Base-by-base conservation (phyloP, 2,329 filamentous ascomycete species). In the Sporothrix variecibatus region DNA sequence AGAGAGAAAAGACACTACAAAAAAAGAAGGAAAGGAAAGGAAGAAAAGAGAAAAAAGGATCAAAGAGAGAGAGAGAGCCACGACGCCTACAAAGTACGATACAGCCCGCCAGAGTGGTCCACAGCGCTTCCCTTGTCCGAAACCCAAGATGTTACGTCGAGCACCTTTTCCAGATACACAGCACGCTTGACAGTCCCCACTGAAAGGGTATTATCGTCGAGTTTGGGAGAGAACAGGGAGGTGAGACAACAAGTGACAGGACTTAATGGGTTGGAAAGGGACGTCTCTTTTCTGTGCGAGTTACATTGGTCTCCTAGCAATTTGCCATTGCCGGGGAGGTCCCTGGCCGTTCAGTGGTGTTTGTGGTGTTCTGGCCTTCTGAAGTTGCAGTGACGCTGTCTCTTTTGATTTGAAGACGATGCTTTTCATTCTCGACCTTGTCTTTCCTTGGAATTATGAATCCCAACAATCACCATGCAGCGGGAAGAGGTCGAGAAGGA, bases 61-160 rank as follows among this genome's bases (percentile, higher is more conserved):
- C 11, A 51, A 38, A 56, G 43, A 65, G 53, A 17, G 34, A 71
- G 43, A 20, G 43, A 64, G 20, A 40, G 20, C 23, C 49, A 26
- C n/a, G 38, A 28, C 17, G 65, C 6, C 20, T 46, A 40, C 11
- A 20, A 23, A 72, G 34, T 64, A n/a, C 72, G 26, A 73, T 49
- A 74, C 49, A 46, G 9, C 62, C 49, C 64, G 69, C 67, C 64
- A 49, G 53, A 28, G 58, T 34, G 38, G 69, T 34, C 71, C 60
- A 31, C 49, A 31, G 38, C 23, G 12, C 43, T 28, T 34, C 34
- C 60, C 56, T 56, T 56, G 71, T 71, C 67, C 74, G 74, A 73
- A 73, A 73, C 74, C 65, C 46, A 75, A 75, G 26, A 67, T 73
- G 71, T 75, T 71, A 75, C 74, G 67, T 49, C 65, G 58, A 31